phyloP scores from a whole-genome alignment of 371 early-diverging fungal genomes.

The Rhizomucor pusillus region DNA sequence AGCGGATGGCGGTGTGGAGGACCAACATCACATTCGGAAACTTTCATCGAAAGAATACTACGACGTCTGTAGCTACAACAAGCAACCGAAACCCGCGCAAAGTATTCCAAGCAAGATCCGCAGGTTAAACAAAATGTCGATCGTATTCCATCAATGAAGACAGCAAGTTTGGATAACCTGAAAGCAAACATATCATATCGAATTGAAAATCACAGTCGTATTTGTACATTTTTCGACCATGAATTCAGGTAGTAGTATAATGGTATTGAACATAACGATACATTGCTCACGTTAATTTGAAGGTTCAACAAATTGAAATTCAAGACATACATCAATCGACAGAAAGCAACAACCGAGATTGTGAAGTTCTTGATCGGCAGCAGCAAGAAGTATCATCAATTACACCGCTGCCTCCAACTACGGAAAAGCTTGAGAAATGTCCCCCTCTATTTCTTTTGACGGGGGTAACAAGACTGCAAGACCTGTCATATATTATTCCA shows the following conservation, averaged over 20 bases:
- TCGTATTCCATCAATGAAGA: neutral
- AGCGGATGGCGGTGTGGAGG: too few species aligned
- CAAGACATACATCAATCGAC: constrained; percentile 6
- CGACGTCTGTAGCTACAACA: neutral
- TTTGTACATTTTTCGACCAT: neutral
- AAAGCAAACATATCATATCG: neutral
- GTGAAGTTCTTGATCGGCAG: neutral
- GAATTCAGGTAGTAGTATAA: neutral
- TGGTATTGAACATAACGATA: neutral
- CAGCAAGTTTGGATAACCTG: neutral
- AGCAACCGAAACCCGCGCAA: neutral
- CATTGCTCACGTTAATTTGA: neutral
- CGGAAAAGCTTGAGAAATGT: too few species aligned
- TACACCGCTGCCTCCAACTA: too few species aligned
- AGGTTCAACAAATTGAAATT: constrained; percentile 1
- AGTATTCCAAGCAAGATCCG: neutral
- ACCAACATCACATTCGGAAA: too few species aligned
- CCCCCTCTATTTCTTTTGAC: too few species aligned
- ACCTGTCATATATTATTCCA: too few species aligned
- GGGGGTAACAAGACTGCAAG: too few species aligned
- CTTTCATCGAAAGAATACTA: neutral
- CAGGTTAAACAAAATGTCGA: neutral
- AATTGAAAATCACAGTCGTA: neutral
- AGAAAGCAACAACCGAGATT: neutral
- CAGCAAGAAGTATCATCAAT: neutral